Base-by-base conservation (phyloP, 768 basidiomycete species). In the Hericium coralloides region DNA sequence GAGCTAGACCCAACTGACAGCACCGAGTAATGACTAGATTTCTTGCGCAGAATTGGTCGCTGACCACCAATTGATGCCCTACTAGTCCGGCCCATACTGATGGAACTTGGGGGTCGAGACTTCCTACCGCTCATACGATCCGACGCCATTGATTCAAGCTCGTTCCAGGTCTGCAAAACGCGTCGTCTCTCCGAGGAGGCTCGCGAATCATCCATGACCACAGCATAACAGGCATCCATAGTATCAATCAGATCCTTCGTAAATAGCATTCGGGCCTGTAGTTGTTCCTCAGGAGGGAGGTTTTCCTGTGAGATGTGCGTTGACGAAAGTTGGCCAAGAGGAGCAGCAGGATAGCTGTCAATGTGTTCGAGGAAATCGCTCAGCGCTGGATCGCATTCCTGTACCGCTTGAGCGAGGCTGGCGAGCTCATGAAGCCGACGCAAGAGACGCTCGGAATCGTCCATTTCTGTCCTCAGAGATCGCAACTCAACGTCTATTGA, bases 291-390 rank as follows among this genome's bases (percentile, higher is more conserved):
- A 0, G 91, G 83, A 8, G 81, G 70, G 4, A 76, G 61, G 22
- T 71, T 67, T 7, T 67, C 59, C 12, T 73, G 68, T 37, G 74
- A 73, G 57, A 70, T 58, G 60, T 82, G 81, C 15, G 74, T 69
- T 22, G 83, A 82, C 4, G 80, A 74, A 36, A 84, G 66, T 2
- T 77, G 69, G 4, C 78, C 75, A 25, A 73, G 66, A 4, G 84
- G 85, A 36, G 74, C 67, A 2, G 80, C 77, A 9, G 92, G 91
- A 65, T 84, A 92, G 63, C 87, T 90, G 67, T 95, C 92, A 55
- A 92, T 76, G 64, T 92, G 89, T 64, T 92, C 89, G 49, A 95
- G 73, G 4, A 94, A 74, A 67, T 93, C 89, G 63, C 92, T 94
- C 47, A 93, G 74, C 20, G 84, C 81, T n/a, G 75, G 72, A 66